Evolutionary conservation across 768 basidiomycete species (phyloP).

Genomic region (Russula sp.): DNA sequence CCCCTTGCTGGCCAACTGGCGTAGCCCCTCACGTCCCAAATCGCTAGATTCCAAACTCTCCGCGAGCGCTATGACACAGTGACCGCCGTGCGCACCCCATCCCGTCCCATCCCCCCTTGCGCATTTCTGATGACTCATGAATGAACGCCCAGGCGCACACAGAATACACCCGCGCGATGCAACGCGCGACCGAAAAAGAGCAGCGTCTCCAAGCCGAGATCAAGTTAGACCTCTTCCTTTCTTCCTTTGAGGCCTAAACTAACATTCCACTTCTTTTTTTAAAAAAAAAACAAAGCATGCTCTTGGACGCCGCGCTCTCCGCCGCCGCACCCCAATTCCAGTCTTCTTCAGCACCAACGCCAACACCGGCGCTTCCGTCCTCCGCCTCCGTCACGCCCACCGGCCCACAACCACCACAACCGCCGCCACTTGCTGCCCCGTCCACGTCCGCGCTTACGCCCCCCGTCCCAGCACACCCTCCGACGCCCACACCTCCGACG

Average conservation of each 20-base stretch:
- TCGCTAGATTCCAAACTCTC: slow-evolving; percentile 20
- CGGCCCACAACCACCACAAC: not conserved
- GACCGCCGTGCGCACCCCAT: slow-evolving; percentile 2
- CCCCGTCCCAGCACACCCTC: not conserved
- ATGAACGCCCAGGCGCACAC: slow-evolving; percentile 10
- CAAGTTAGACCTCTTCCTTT: slow-evolving; percentile 8
- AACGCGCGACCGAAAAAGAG: slow-evolving; percentile 22
- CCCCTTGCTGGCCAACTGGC: too few species aligned
- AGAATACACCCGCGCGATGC: slow-evolving; percentile 14
- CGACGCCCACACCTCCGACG: not conserved
- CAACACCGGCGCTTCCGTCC: not conserved
- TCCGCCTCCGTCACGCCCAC: not conserved
- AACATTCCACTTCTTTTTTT: not conserved
- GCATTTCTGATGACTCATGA: not conserved
- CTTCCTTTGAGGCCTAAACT: not conserved
- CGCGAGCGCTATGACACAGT: slow-evolving; percentile 23
- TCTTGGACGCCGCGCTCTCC: slow-evolving; percentile 22
- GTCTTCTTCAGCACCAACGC: not conserved
- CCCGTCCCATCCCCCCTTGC: not conserved
- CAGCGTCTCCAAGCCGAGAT: slow-evolving; percentile 21
- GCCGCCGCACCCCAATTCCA: not conserved
- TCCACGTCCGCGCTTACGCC: not conserved
- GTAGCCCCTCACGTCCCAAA: not conserved
- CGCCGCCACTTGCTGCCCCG: not conserved
- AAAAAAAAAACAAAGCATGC: slow-evolving; percentile 12